phyloP scores from a whole-genome alignment of 495 filamentous ascomycete genomes.

The Aspergillus panamensis region DNA sequence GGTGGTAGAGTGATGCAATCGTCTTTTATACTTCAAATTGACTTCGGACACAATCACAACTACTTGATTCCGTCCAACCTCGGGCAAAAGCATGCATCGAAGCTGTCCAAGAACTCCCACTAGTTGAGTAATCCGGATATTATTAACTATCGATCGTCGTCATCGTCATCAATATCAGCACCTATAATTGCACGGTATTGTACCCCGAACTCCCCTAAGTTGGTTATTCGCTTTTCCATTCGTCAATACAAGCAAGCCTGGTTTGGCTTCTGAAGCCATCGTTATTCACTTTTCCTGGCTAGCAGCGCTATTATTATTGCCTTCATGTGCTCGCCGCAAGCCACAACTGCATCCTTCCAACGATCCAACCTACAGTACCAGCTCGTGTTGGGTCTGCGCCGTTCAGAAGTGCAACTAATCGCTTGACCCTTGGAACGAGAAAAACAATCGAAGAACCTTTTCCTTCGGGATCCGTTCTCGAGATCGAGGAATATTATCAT shows the following conservation, averaged over 20 bases:
- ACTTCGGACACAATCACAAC: background rate
- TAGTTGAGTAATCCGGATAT: background rate
- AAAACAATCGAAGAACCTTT: background rate
- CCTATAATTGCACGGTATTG: background rate
- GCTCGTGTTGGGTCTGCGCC: constrained; percentile 14
- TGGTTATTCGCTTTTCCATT: constrained; percentile 7
- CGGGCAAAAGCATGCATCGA: constrained; percentile 10
- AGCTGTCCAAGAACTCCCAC: background rate
- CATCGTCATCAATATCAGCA: constrained; percentile 7
- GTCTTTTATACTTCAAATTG: constrained; percentile 1
- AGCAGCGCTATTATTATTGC: too few relatives aligned
- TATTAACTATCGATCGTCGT: background rate
- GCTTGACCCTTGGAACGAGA: background rate
- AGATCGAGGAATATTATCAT: background rate
- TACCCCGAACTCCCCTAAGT: background rate
- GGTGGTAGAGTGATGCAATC: background rate
- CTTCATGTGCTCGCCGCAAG: constrained; percentile 6
- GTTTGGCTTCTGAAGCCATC: constrained; percentile 3
- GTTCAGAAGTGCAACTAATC: background rate
- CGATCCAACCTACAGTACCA: background rate
- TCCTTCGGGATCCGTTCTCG: background rate
- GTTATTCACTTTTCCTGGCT: too few relatives aligned
- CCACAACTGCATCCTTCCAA: constrained; percentile 11
- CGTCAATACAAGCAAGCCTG: constrained; percentile 1
- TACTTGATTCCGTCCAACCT: constrained; percentile 12